Percentiles rank a stretch among this genome's conserved stretches.
These are phyloP conservation scores for Sugiyamaella sp. DNA, from an alignment of 1,139 yeast species.

Conservation along the genomic window DNA sequence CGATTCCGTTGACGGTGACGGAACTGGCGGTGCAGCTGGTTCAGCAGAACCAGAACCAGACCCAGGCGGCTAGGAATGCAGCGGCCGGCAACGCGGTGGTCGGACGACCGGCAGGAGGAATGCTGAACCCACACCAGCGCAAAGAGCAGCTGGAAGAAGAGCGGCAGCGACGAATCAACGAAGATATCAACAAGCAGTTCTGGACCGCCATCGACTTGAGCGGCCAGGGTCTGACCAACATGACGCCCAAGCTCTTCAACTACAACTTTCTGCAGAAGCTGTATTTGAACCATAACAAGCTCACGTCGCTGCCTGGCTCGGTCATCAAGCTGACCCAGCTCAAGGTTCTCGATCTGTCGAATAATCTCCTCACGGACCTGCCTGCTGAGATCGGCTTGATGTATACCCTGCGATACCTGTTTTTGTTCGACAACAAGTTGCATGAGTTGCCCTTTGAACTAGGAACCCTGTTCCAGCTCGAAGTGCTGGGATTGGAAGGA, in stretches of 20 bases:
- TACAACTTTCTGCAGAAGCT: conserved; percentile 86
- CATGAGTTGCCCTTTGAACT: conserved; percentile 77
- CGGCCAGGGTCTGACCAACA: conserved; percentile 77
- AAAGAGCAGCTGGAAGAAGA: conserved; percentile 77
- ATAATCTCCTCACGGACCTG: conserved; percentile 67
- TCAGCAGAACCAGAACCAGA: conserved; percentile 33
- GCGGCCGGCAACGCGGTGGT: conserved; percentile 29
- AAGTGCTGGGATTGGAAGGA: conserved; percentile 91
- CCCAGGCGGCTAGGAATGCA: conserved; percentile 41
- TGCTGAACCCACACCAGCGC: conserved; percentile 44
- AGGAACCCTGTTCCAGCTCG: conserved; percentile 83
- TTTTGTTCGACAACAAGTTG: conserved; percentile 85
- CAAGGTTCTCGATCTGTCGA: conserved; percentile 83
- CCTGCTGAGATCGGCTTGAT: conserved; percentile 86
- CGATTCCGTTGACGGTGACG: conserved; percentile 38
- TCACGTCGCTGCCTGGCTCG: conserved; percentile 67
- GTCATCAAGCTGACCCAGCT: conserved; percentile 72
- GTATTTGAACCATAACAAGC: conserved; percentile 83
- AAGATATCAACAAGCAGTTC: conserved; percentile 71
- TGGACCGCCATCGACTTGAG: conserved; percentile 96
- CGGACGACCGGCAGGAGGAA: conserved; percentile 18
- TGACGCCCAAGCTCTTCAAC: conserved; percentile 75
- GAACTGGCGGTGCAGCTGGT: conserved; percentile 44
- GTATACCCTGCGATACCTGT: conserved; percentile 76
- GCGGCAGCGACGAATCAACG: conserved; percentile 73